phyloP scores from a whole-genome alignment of 768 basidiomycete genomes.

The Amanita brunnescens region DNA sequence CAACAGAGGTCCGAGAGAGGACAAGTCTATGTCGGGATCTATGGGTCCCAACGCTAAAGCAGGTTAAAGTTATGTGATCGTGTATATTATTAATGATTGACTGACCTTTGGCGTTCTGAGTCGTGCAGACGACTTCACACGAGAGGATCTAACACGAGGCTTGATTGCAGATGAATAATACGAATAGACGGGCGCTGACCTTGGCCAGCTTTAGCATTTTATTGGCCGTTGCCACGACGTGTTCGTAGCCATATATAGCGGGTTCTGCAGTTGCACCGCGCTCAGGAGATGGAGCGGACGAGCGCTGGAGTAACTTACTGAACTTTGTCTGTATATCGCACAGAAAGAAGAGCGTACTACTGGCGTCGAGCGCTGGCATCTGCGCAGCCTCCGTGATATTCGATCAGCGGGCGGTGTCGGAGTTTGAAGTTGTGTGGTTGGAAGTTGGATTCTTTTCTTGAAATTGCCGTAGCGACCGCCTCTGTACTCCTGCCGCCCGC shows the following conservation, averaged over 20 bases:
- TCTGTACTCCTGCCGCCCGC: constrained; percentile 1
- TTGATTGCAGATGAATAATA: background rate
- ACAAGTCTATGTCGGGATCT: constrained; percentile 49
- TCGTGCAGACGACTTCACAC: constrained; percentile 71
- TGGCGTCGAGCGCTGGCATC: constrained; percentile 20
- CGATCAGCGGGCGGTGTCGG: constrained; percentile 8
- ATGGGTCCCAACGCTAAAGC: constrained; percentile 58
- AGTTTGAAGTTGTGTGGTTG: constrained; percentile 11
- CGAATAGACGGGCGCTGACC: constrained; percentile 24
- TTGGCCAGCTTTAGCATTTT: constrained; percentile 75
- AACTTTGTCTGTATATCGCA: constrained; percentile 82
- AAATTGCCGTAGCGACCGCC: constrained; percentile 7
- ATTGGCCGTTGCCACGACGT: constrained; percentile 57
- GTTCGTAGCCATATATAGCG: constrained; percentile 62
- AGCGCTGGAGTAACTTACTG: constrained; percentile 31
- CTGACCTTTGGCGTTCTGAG: constrained; percentile 69
- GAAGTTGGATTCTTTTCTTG: constrained; percentile 3
- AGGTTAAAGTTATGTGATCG: background rate
- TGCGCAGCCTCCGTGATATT: too few relatives aligned
- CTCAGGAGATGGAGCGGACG: background rate
- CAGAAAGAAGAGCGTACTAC: constrained; percentile 56
- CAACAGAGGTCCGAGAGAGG: constrained; percentile 45
- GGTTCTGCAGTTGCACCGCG: constrained; percentile 15
- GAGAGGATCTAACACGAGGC: constrained; percentile 38
- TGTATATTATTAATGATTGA: background rate